These are phyloP conservation scores for Coniochaeta ligniaria DNA, from an alignment of 2,329 filamentous ascomycete genomes.

Conservation along the genomic window DNA sequence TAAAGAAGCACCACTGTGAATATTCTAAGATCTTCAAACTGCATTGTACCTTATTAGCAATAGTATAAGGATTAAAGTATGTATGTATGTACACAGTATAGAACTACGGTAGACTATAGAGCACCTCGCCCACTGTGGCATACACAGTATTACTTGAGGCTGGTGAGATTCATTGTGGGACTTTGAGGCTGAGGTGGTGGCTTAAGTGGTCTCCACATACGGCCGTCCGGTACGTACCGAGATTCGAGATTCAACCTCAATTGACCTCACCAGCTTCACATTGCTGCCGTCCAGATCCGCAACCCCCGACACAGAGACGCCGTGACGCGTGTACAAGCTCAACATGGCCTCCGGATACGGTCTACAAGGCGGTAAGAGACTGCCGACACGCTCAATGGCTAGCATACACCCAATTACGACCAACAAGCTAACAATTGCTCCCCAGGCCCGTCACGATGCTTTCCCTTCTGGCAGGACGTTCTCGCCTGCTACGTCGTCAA, in stretches of 20 bases:
- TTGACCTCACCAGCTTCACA: constrained; percentile 2
- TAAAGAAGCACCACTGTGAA: too few species aligned
- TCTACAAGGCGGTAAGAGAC: constrained; percentile 65
- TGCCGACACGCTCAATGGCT: constrained; percentile 2
- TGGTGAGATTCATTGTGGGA: too few species aligned
- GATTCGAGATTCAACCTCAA: constrained; percentile 2
- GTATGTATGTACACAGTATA: too few species aligned
- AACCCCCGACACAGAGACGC: constrained; percentile 2
- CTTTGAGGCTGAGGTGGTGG: background rate
- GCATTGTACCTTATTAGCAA: too few species aligned
- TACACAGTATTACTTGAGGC: too few species aligned
- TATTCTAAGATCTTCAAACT: too few species aligned
- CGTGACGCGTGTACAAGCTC: constrained; percentile 7
- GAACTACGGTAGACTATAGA: too few species aligned
- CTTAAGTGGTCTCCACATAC: background rate
- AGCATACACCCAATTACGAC: constrained; percentile 6
- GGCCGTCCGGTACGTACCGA: background rate
- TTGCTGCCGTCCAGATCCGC: background rate
- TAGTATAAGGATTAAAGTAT: too few species aligned
- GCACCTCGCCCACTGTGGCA: too few species aligned
- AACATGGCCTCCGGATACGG: constrained; percentile 77
- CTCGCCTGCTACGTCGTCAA: constrained; percentile 98
- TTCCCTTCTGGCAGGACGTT: constrained; percentile 99
- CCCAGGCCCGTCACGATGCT: constrained; percentile 69
- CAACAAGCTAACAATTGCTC: constrained; percentile 6